phyloP scores from a whole-genome alignment of 2,329 filamentous ascomycete genomes.

The Sporothrix pseudoabietina region DNA sequence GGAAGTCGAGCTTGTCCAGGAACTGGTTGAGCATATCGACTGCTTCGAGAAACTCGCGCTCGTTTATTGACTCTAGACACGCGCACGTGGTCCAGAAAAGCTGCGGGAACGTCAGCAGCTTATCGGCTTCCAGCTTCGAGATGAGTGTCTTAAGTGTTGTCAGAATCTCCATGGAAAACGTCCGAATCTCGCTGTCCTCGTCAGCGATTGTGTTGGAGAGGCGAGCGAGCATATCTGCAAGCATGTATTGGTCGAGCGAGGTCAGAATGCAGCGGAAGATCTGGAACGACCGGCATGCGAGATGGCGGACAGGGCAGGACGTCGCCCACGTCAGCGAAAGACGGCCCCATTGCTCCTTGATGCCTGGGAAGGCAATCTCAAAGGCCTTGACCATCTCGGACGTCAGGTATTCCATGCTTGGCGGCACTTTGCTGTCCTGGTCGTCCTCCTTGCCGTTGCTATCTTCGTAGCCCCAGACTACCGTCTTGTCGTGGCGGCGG shows the following conservation, averaged over 20 bases:
- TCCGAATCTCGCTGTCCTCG: conserved; percentile 90
- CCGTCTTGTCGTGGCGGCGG: conserved; percentile 76
- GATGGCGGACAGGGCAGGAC: conserved; percentile 89
- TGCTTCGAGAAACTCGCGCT: conserved; percentile 89
- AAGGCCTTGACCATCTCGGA: conserved; percentile 83
- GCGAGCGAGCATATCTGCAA: conserved; percentile 93
- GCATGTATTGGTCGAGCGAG: conserved; percentile 87
- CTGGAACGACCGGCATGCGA: conserved; percentile 96
- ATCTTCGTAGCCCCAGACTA: conserved; percentile 94
- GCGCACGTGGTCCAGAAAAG: conserved; percentile 98
- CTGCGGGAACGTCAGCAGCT: conserved; percentile 87
- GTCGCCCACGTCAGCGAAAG: conserved; percentile 94
- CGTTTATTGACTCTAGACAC: conserved; percentile 94
- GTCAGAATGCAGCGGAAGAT: conserved; percentile 93
- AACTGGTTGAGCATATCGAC: conserved; percentile 89
- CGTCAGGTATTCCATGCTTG: conserved; percentile 84
- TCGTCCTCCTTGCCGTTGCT: conserved; percentile 77
- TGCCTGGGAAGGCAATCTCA: conserved; percentile 76
- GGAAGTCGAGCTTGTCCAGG: conserved; percentile 79
- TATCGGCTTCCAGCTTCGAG: conserved; percentile 74
- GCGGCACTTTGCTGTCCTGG: conserved; percentile 76
- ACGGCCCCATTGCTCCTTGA: conserved; percentile 89
- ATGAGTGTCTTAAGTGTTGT: conserved; percentile 93
- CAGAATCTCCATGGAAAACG: conserved; percentile 96
- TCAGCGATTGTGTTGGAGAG: conserved; percentile 97